Percentiles rank a stretch among this genome's conserved stretches.
Evolutionary conservation across 257 asterid species (phyloP).

Genomic region (Anisodus acutangulus): DNA sequence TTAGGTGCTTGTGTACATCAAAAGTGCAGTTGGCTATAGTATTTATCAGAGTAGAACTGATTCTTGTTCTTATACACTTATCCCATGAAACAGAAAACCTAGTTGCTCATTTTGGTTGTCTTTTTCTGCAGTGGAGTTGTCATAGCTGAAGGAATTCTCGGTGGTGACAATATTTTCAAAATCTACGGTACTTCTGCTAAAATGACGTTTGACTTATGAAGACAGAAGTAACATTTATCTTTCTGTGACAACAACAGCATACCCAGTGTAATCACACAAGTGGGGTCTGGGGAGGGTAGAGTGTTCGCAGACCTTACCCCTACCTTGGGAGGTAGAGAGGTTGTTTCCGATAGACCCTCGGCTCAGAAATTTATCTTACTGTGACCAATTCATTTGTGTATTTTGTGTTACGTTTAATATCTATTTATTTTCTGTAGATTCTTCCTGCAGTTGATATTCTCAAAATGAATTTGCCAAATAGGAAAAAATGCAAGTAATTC

Average conservation of each 20-base stretch:
- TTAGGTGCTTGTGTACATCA: not conserved
- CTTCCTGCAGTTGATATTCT: not conserved
- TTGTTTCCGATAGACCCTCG: too few relatives aligned
- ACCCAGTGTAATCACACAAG: too few relatives aligned
- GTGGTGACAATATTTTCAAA: conserved; percentile 52
- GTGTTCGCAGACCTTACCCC: too few relatives aligned
- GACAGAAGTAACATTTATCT: not conserved
- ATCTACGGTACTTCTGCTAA: conserved; percentile 62
- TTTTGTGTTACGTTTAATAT: conserved; percentile 3
- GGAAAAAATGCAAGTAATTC: too few relatives aligned
- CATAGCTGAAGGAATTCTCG: conserved; percentile 85
- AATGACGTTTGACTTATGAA: conserved; percentile 21
- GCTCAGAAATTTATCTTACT: not conserved
- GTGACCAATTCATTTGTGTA: not conserved
- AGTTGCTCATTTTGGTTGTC: conserved; percentile 25
- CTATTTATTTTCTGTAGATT: not conserved
- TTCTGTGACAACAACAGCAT: too few relatives aligned
- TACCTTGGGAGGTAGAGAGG: too few relatives aligned
- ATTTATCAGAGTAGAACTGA: not conserved
- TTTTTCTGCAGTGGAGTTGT: conserved; percentile 84
- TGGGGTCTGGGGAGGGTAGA: too few relatives aligned
- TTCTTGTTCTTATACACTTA: not conserved
- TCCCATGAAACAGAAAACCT: not conserved
- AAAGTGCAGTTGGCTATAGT: not conserved
- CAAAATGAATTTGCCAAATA: not conserved